phyloP scores from a whole-genome alignment of 495 filamentous ascomycete species.

The Geoglossum glabrum region DNA sequence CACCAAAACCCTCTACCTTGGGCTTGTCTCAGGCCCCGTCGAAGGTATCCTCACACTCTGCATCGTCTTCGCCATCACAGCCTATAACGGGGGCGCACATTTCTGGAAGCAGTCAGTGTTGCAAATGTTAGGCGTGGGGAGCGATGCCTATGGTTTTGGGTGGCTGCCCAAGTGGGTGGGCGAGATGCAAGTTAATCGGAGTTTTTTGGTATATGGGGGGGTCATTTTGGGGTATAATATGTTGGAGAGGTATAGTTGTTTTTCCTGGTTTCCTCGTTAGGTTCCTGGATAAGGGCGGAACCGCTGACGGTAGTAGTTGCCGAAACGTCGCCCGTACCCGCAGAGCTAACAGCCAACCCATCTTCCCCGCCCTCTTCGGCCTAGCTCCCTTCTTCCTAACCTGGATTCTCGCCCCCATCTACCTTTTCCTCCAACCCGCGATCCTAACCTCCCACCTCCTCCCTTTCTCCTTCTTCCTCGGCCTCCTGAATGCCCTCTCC shows the following conservation, averaged over 20 bases:
- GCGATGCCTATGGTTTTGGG: slow-evolving; percentile 31
- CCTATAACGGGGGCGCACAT: slow-evolving; percentile 62
- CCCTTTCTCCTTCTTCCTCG: slow-evolving; percentile 71
- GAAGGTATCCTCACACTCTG: slow-evolving; percentile 81
- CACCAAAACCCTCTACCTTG: slow-evolving; percentile 83
- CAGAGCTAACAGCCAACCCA: slow-evolving; percentile 45
- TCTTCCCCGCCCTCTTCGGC: slow-evolving; percentile 53
- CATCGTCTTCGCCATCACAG: slow-evolving; percentile 67
- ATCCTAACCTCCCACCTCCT: slow-evolving; percentile 67
- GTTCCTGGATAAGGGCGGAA: not conserved
- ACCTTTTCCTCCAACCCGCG: slow-evolving; percentile 63
- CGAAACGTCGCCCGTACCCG: slow-evolving; percentile 67
- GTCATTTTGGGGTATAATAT: slow-evolving; percentile 73
- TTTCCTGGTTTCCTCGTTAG: not conserved
- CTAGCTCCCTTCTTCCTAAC: slow-evolving; percentile 56
- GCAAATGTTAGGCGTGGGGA: slow-evolving; percentile 43
- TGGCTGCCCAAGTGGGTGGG: slow-evolving; percentile 46
- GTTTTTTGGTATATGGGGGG: slow-evolving; percentile 72
- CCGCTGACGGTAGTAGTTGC: slow-evolving; percentile 27
- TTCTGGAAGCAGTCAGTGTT: slow-evolving; percentile 84
- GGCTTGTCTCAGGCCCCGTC: slow-evolving; percentile 82
- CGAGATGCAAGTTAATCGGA: slow-evolving; percentile 57
- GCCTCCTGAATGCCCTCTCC: slow-evolving; percentile 77
- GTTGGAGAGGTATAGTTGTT: slow-evolving; percentile 27
- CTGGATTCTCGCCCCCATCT: slow-evolving; percentile 55